Evolutionary conservation across 176 grass and related monocot species (phyloP).

Genomic region (Tuctoria greenei): DNA sequence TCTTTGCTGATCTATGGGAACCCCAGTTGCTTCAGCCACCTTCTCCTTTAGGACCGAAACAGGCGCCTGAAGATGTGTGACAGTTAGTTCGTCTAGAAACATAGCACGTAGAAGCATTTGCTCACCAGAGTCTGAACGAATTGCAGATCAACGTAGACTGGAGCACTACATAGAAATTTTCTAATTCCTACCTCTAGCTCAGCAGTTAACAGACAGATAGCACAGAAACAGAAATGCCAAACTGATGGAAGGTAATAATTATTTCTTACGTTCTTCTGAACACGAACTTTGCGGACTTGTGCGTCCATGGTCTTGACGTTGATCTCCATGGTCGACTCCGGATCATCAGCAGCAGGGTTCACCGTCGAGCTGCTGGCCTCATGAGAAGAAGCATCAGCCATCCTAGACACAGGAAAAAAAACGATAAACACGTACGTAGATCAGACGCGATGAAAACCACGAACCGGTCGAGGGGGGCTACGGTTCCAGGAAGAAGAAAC

Average conservation of each 20-base stretch:
- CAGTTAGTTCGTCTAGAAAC: conserved; percentile 10
- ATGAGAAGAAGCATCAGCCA: conserved; percentile 49
- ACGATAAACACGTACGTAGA: not conserved
- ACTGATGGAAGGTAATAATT: no score
- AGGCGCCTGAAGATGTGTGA: conserved; percentile 44
- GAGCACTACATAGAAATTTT: not conserved
- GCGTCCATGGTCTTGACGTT: conserved; percentile 93
- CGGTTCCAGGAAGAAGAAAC: not conserved
- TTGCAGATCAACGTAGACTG: not conserved
- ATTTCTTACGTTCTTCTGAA: conserved; percentile 72
- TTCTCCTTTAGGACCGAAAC: conserved; percentile 71
- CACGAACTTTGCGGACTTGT: conserved; percentile 61
- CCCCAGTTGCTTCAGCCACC: conserved; percentile 48
- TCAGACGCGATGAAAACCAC: not conserved
- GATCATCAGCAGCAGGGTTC: conserved; percentile 33
- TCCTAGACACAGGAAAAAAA: conserved; percentile 48
- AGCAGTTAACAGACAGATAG: not conserved
- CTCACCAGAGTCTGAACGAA: not conserved
- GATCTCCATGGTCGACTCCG: conserved; percentile 62
- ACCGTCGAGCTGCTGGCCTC: conserved; percentile 39
- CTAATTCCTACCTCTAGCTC: not conserved
- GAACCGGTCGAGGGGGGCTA: not conserved
- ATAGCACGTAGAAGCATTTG: not conserved
- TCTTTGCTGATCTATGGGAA: conserved; percentile 78
- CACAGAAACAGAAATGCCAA: not conserved